Base-by-base conservation (phyloP, 139 green algal genomes). In the Edaphochlamys debaryana region DNA sequence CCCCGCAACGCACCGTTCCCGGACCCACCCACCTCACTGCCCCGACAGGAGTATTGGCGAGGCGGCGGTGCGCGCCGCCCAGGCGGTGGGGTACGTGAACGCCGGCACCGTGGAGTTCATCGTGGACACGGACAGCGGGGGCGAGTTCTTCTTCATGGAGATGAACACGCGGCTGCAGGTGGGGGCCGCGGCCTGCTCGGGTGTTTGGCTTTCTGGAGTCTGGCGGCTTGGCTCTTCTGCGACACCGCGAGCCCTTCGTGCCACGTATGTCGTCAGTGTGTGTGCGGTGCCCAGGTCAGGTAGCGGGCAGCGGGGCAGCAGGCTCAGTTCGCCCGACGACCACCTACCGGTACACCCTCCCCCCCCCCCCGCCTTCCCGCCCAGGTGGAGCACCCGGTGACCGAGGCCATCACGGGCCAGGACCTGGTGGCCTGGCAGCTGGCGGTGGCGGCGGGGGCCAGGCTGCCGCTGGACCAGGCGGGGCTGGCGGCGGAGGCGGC, bases 81-180 rank as follows among this genome's bases (percentile, higher is more conserved):
- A 71, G 17, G 94, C 96, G n/a, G 95, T 98, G 34, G 94, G 94
- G 5, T 99, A 99, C 82, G 67, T 86, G 25, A 93, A 90, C 62
- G 94, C 92, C 30, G 96, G 96, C 66, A 99, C 96, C 3, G 96
- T 99, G 66, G 96, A 99, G 90, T 99, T 99, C 91, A 96, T 99
- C 29, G 72, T 98, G 69, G 96, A 99, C 84, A 85, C 82, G n/a
- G 84, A 88, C 67, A 86, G 41, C 8, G 84, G 74, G 8, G 29
- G 1, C 86, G 86, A n/a, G 9, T 98, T 97, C 85, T 99, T 89
- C 91, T 99, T 99, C 89, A 97, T 98, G 94, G 96, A 99, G 87
- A 99, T 99, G 95, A 99, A 99, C 91, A 98, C 96, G 1, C 88
- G 96, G 9, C 90, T 99, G 75, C 95, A 99, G 92, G 95, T 96